Conservation (phyloP, 2,329 filamentous ascomycete genomes). For the Magnaporthales sp. region DNA sequence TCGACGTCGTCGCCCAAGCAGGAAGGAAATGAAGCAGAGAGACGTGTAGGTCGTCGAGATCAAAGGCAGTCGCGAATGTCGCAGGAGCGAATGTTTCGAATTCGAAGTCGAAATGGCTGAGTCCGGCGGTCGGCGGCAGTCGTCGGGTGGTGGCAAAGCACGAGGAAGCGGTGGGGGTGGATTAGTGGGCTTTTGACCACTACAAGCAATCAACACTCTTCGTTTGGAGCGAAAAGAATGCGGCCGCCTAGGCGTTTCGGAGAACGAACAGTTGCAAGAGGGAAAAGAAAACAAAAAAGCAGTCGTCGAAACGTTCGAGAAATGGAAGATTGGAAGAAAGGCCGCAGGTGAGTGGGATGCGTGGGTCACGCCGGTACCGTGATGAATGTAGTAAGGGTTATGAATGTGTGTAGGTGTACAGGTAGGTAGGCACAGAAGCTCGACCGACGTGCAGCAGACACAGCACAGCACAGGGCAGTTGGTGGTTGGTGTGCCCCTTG, state of each 20-base stretch:
- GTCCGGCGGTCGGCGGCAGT: neutral
- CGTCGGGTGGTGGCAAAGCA: neutral
- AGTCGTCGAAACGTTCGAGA: neutral
- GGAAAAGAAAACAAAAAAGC: neutral
- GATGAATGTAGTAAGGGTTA: neutral
- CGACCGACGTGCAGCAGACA: neutral
- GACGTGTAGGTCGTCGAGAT: neutral
- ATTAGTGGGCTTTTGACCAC: constrained; percentile 1
- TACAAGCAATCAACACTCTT: neutral
- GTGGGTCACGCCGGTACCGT: neutral
- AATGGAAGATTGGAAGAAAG: neutral
- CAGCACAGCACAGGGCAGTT: neutral
- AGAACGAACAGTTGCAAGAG: neutral
- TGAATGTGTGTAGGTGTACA: neutral
- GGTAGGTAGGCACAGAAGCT: neutral
- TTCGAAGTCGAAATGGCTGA: neutral
- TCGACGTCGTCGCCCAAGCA: neutral
- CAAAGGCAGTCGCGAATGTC: neutral
- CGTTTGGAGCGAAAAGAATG: neutral
- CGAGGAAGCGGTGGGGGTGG: neutral
- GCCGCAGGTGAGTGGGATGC: neutral
- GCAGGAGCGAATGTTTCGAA: neutral
- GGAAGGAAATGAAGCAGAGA: neutral
- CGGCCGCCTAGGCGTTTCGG: neutral
- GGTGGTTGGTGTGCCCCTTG: neutral